Evolutionary conservation across 331 rosid species (phyloP).

Genomic region (Dryas integrifolia): DNA sequence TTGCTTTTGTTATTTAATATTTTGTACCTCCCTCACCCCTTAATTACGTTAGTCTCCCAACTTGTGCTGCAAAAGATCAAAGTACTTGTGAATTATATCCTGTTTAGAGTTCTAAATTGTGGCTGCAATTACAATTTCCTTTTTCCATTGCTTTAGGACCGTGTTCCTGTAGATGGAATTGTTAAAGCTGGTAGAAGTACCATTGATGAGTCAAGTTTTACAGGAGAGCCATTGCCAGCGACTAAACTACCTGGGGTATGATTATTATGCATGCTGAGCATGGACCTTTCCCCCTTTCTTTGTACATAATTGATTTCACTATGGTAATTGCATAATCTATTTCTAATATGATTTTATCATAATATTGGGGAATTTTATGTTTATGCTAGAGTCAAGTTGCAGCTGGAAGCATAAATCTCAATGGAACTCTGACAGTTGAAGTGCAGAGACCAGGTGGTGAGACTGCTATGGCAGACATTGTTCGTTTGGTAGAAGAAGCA

Average conservation of each 20-base stretch:
- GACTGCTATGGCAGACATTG: slow-evolving; percentile 78
- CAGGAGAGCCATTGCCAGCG: slow-evolving; percentile 95
- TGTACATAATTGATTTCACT: not conserved
- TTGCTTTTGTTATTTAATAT: slow-evolving; percentile 1
- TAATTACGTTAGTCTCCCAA: not conserved
- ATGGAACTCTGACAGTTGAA: slow-evolving; percentile 87
- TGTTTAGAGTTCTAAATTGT: not conserved
- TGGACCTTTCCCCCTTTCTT: not conserved
- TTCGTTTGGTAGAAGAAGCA: slow-evolving; percentile 97
- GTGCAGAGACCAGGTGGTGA: slow-evolving; percentile 91
- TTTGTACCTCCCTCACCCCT: slow-evolving; percentile 3
- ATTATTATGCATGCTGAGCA: slow-evolving; percentile 4
- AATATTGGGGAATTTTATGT: slow-evolving; percentile 26
- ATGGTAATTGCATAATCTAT: slow-evolving; percentile 13
- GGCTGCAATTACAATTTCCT: not conserved
- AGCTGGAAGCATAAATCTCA: slow-evolving; percentile 96
- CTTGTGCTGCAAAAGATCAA: not conserved
- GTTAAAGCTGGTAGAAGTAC: slow-evolving; percentile 94
- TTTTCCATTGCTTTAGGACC: slow-evolving; percentile 54
- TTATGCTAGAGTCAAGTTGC: slow-evolving; percentile 78
- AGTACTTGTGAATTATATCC: slow-evolving; percentile 2
- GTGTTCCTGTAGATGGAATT: slow-evolving; percentile 93
- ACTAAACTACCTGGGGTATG: slow-evolving; percentile 92
- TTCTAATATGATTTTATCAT: not conserved
- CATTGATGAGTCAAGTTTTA: slow-evolving; percentile 89